These are phyloP conservation scores for Blepharisma japonicum DNA, from an alignment of 73 alveolate genomes.

Conservation along the genomic window DNA sequence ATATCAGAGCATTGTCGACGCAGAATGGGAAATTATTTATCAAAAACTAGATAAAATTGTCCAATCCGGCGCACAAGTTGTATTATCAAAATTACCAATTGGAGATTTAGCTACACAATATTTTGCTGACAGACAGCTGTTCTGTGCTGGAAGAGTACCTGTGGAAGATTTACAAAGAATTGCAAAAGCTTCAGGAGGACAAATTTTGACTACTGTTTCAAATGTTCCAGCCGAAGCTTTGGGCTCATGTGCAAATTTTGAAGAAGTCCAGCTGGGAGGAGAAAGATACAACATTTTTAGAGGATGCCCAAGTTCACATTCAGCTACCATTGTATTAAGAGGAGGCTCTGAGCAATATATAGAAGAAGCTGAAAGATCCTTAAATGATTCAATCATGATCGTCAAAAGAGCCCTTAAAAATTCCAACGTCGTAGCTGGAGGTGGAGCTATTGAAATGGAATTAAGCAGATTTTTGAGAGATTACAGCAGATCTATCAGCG, in stretches of 20 bases:
- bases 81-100: constrained; percentile 92
- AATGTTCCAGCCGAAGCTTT: constrained; percentile 70
- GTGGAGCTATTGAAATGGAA: constrained; percentile 95
- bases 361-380: constrained; percentile 96
- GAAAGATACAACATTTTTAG: constrained; percentile 67
- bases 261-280: constrained; percentile 93
- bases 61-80: constrained; percentile 89
- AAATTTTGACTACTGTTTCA: constrained; percentile 84
- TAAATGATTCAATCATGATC: constrained; percentile 94
- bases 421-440: constrained; percentile 80
- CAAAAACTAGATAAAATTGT: constrained; percentile 88
- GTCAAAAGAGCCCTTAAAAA: constrained; percentile 89
- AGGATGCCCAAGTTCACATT: constrained; percentile 67
- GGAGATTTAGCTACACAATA: constrained; percentile 96
- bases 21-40: constrained; percentile 97
- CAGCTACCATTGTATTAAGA: constrained; percentile 95
- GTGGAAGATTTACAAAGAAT: constrained; percentile 89
- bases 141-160: constrained; percentile 95
- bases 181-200: constrained; percentile 93
- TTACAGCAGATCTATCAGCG: constrained; percentile 51
- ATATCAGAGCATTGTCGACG: constrained; percentile 93
- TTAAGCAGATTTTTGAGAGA: constrained; percentile 87
- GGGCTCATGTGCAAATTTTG: constrained; percentile 95
- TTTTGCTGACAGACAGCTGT: constrained; percentile 88
- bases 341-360: constrained; percentile 98